Evolutionary conservation across 202 grass and related monocot species (phyloP), one percentile per base, ranked within the genome.

Genomic region (Thinopyrum obtusiflorum): DNA sequence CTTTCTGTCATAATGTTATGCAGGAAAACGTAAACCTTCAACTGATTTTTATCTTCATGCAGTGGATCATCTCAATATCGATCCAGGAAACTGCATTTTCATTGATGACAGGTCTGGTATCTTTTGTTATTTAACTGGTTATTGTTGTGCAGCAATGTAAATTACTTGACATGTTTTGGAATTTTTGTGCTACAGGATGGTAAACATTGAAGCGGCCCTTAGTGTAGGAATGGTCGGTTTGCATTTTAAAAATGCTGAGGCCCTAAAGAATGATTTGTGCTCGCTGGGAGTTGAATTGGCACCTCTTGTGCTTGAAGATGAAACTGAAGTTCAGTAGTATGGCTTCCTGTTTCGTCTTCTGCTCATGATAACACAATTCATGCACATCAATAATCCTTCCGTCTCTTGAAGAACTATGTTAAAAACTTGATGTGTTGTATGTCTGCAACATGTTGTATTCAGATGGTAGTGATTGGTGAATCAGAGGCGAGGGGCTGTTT

Each of bases 121-220:
- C 23, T 74, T 68, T 83, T 51, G 9, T 87, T 64, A 51, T 35
- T 32, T 76, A 57, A 60, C 53, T 85, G 53, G 28, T 85, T 77
- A 57, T 49, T n/a, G 3, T 73, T 87, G 23, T 59, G 44, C 26
- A 61, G 21, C 36, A 3, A 23, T 15, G 12, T 69, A 20, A 4
- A 74, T 79, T 67, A 65, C 5, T 4, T 78, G 67, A 83, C 75
- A 73, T 89, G 6, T 63, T 86, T 79, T 80, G 18, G 20, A 65
- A 18, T 46, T 80, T 66, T 42, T 59, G 2, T 24, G 37, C 81
- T 88, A 55, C 88, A 95, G 95, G 88, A 86, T 84, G 86, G 55
- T 77, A 75, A 98, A 98, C 70, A 86, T 95, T 32, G 95, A 98
- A 84, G 93, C 95, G 77, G 95, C 93, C 75, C 72, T 77, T 49